Conservation (phyloP, 345 rosid species). For the Lepidium sativum region DNA sequence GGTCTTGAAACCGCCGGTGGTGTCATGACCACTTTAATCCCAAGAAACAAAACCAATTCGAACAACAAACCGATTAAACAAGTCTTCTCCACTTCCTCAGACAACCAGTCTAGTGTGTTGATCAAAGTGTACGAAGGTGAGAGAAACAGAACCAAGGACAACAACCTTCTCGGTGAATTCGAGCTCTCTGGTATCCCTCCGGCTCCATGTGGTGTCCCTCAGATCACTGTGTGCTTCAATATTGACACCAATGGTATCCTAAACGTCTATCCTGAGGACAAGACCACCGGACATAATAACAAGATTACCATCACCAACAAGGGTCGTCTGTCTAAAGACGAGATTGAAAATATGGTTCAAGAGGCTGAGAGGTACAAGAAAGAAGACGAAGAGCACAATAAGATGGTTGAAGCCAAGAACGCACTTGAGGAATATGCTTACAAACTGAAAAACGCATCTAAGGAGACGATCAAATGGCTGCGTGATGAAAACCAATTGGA, state of each 20-base stretch:
- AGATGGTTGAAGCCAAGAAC: slow-evolving; percentile 46
- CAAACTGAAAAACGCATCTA: slow-evolving; percentile 49
- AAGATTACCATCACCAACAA: slow-evolving; percentile 50
- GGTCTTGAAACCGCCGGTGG: too few relatives aligned
- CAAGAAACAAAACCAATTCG: slow-evolving; percentile 14
- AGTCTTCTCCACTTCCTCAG: slow-evolving; percentile 24
- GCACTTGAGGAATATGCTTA: slow-evolving; percentile 39
- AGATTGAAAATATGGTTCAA: slow-evolving; percentile 48
- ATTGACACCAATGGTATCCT: slow-evolving; percentile 20
- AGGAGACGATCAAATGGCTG: slow-evolving; percentile 41
- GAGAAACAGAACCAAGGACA: slow-evolving; percentile 31
- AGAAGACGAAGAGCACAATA: slow-evolving; percentile 45
- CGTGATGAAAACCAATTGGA: slow-evolving; percentile 38
- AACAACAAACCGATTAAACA: background rate
- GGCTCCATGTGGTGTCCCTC: slow-evolving; percentile 30
- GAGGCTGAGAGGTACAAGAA: slow-evolving; percentile 49
- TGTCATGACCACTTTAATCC: background rate
- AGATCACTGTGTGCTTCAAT: slow-evolving; percentile 24
- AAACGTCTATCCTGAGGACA: slow-evolving; percentile 43
- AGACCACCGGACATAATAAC: slow-evolving; percentile 46
- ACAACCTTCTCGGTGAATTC: slow-evolving; percentile 31
- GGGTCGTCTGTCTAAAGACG: slow-evolving; percentile 45
- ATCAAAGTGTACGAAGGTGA: slow-evolving; percentile 36
- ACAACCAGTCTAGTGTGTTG: slow-evolving; percentile 27
- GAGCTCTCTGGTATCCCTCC: slow-evolving; percentile 32